Conservation (phyloP, 352 stramenopile genomes). For the Phytophthora constricta region DNA sequence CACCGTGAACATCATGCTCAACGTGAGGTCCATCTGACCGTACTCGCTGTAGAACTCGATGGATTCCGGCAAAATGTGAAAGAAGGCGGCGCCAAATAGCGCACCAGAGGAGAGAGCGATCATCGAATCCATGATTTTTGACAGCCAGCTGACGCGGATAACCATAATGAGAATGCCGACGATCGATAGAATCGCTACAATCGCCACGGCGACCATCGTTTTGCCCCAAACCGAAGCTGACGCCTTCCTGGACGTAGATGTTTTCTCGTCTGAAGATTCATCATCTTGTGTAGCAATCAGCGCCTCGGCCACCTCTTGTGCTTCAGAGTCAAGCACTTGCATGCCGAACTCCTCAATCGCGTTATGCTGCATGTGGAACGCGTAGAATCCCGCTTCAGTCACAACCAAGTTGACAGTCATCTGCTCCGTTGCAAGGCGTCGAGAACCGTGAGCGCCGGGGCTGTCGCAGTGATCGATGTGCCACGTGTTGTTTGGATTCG, state of each 20-base stretch:
- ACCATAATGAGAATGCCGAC: conserved; percentile 48
- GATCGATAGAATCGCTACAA: conserved; percentile 51
- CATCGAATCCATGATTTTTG: conserved; percentile 49
- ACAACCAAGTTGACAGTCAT: conserved; percentile 56
- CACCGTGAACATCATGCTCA: conserved; percentile 62
- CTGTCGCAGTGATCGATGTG: conserved; percentile 59
- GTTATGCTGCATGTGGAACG: conserved; percentile 60
- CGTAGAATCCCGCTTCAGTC: conserved; percentile 36
- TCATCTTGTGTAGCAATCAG: conserved; percentile 34
- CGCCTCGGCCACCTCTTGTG: conserved; percentile 13
- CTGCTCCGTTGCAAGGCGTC: conserved; percentile 31
- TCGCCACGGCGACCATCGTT: conserved; percentile 45
- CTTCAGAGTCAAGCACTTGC: conserved; percentile 35
- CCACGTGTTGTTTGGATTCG: conserved; percentile 47
- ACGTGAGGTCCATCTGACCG: conserved; percentile 61
- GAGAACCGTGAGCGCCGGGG: conserved; percentile 35
- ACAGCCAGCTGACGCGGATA: conserved; percentile 33
- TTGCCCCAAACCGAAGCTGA: conserved; percentile 42
- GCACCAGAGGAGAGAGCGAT: conserved; percentile 72
- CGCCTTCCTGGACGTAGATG: conserved; percentile 28
- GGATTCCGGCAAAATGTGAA: conserved; percentile 80
- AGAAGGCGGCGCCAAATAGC: conserved; percentile 75
- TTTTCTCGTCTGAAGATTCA: conserved; percentile 20
- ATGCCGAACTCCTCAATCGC: conserved; percentile 54
- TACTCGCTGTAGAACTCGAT: conserved; percentile 66